phyloP scores from a whole-genome alignment of 352 stramenopile genomes.

The Phytophthora litchii region DNA sequence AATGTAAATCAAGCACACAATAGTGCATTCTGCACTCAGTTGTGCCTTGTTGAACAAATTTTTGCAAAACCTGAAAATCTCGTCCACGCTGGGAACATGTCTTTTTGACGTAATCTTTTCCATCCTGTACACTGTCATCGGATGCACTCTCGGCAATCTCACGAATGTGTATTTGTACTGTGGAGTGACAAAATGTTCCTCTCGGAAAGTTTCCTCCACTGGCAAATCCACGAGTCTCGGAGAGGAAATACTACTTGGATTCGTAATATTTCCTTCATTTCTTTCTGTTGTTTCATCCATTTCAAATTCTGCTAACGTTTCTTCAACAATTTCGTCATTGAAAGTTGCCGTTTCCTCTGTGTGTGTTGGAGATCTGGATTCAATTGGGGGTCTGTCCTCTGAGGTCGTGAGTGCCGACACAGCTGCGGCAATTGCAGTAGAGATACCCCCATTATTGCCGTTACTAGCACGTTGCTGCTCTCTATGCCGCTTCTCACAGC shows the following conservation, averaged over 20 bases:
- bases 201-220: conserved; percentile 84
- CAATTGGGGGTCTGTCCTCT: conserved; percentile 22
- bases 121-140: conserved; percentile 84
- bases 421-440: conserved; percentile 25
- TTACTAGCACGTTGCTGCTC: conserved; percentile 54
- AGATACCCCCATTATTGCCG: conserved; percentile 9
- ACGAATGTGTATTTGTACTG: conserved; percentile 91
- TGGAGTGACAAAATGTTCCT: conserved; percentile 90
- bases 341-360: conserved; percentile 19
- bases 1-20: conserved; percentile 99
- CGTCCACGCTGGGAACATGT: conserved; percentile 89
- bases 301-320: conserved; percentile 1
- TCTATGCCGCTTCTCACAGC: conserved; percentile 81
- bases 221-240: conserved; percentile 71
- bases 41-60: conserved; percentile 97
- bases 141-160: conserved; percentile 68
- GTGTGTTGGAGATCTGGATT: conserved; percentile 22
- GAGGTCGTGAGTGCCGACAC: conserved; percentile 27
- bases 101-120: conserved; percentile 82
- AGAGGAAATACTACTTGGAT: conserved; percentile 56
- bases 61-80: conserved; percentile 93
- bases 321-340: conserved; percentile 6
- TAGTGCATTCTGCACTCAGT: conserved; percentile 97
- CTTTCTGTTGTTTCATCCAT: conserved; percentile 17
- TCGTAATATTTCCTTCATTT: conserved; percentile 25